These are phyloP conservation scores for Ogataea wickerhamii DNA, from an alignment of 805 yeast genomes.

Conservation along the genomic window DNA sequence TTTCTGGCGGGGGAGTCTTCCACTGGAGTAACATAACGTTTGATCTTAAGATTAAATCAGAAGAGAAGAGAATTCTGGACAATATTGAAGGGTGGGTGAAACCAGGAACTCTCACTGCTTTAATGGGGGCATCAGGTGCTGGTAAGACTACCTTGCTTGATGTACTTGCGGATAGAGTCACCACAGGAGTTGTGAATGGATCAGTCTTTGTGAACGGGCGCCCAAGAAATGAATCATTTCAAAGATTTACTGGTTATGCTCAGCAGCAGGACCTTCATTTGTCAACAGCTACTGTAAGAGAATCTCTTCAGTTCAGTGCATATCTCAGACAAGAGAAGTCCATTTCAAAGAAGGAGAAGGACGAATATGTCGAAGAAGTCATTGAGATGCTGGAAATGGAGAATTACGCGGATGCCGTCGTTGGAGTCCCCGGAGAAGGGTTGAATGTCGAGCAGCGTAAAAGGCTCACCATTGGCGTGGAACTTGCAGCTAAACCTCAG, in stretches of 20 bases:
- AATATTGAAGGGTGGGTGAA: constrained; percentile 40
- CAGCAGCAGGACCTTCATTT: constrained; percentile 54
- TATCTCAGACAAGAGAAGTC: constrained; percentile 40
- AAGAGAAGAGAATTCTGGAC: constrained; percentile 37
- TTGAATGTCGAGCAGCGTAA: constrained; percentile 53
- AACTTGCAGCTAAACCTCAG: constrained; percentile 51
- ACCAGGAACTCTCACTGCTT: constrained; percentile 55
- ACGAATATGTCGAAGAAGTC: constrained; percentile 40
- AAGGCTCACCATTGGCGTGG: constrained; percentile 50
- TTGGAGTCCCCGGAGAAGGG: constrained; percentile 44
- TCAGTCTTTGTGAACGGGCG: constrained; percentile 51
- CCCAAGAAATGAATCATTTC: constrained; percentile 45
- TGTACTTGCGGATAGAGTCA: constrained; percentile 46
- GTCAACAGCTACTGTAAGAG: constrained; percentile 47
- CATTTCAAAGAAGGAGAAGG: constrained; percentile 37
- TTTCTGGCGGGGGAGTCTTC: constrained; percentile 41
- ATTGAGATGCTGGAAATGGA: constrained; percentile 39
- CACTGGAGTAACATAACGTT: constrained; percentile 62
- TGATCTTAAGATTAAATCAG: constrained; percentile 44
- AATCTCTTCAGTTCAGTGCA: constrained; percentile 45
- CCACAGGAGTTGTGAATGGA: constrained; percentile 51
- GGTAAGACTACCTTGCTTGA: constrained; percentile 58
- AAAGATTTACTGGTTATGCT: constrained; percentile 52
- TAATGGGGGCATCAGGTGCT: constrained; percentile 64
- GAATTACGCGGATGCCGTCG: constrained; percentile 48